phyloP scores from a whole-genome alignment of 2,329 filamentous ascomycete species.

The Epichloe elymi region DNA sequence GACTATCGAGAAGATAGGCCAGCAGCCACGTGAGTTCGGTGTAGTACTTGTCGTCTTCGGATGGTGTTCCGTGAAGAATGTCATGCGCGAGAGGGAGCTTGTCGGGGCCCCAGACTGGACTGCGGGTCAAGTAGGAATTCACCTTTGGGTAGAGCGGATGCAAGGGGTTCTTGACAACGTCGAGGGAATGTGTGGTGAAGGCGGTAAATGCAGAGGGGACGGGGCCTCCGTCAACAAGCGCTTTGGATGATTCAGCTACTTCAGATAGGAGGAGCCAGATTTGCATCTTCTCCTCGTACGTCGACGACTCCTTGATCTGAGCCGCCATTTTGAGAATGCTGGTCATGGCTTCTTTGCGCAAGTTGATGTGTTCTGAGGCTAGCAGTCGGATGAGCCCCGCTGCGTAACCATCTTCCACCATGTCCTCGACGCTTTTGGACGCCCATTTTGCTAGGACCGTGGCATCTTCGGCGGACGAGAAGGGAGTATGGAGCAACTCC shows the following conservation, averaged over 20 bases:
- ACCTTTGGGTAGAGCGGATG: slow-evolving; percentile 77
- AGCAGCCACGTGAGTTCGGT: slow-evolving; percentile 65
- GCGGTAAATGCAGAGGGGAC: slow-evolving; percentile 63
- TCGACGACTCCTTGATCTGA: slow-evolving; percentile 50
- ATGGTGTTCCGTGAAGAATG: slow-evolving; percentile 51
- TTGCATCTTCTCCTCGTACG: slow-evolving; percentile 61
- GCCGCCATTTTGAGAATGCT: slow-evolving; percentile 53
- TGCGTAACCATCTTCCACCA: slow-evolving; percentile 65
- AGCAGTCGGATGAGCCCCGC: slow-evolving; percentile 60
- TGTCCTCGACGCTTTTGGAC: slow-evolving; percentile 63
- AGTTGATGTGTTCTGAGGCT: slow-evolving; percentile 58
- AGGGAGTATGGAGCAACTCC: slow-evolving; percentile 36
- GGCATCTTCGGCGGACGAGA: slow-evolving; percentile 35
- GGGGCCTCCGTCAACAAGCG: slow-evolving; percentile 38
- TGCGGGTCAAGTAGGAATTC: slow-evolving; percentile 69
- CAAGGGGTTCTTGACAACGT: slow-evolving; percentile 60
- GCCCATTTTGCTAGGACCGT: slow-evolving; percentile 50
- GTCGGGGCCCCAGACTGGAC: slow-evolving; percentile 62
- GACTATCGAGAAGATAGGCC: slow-evolving; percentile 52
- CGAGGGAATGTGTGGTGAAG: slow-evolving; percentile 58
- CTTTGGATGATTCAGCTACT: slow-evolving; percentile 58
- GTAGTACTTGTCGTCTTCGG: slow-evolving; percentile 59
- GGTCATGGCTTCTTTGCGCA: slow-evolving; percentile 64
- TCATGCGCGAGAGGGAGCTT: slow-evolving; percentile 60
- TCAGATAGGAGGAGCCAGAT: slow-evolving; percentile 71